phyloP scores from a whole-genome alignment of 805 yeast genomes.

The Naumovozyma baii region DNA sequence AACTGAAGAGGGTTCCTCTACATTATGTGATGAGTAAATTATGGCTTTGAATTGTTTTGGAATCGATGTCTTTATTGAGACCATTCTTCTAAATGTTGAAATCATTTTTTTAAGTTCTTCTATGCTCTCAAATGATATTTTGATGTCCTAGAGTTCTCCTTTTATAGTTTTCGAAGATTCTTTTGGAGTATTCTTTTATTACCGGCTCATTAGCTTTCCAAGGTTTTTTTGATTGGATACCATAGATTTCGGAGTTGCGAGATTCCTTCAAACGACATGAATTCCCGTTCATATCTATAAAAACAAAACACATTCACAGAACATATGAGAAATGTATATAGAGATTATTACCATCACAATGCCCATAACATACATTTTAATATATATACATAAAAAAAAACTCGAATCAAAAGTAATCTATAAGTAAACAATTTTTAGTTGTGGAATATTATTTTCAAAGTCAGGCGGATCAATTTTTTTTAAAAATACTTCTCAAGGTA shows the following conservation, averaged over 20 bases:
- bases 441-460: background rate
- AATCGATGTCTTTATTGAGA: constrained; percentile 11
- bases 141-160: too few species aligned
- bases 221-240: background rate
- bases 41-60: constrained; percentile 24
- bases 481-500: constrained; percentile 29
- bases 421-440: background rate
- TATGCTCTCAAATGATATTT: too few species aligned
- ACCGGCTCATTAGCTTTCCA: background rate
- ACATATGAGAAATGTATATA: too few species aligned
- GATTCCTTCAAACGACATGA: background rate
- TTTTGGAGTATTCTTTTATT: background rate
- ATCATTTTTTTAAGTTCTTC: too few species aligned
- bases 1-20: constrained; percentile 23
- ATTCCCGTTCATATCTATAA: too few species aligned
- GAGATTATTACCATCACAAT: too few species aligned
- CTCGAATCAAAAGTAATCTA: too few species aligned
- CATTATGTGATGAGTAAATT: constrained; percentile 24
- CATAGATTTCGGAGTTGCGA: background rate
- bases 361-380: too few species aligned
- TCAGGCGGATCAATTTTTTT: background rate
- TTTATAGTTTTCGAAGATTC: background rate
- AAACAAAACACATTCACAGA: too few species aligned
- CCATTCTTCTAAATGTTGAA: constrained; percentile 11
- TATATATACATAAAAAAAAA: too few species aligned